Conservation (phyloP, 495 filamentous ascomycete genomes). For the Letharia columbiana region DNA sequence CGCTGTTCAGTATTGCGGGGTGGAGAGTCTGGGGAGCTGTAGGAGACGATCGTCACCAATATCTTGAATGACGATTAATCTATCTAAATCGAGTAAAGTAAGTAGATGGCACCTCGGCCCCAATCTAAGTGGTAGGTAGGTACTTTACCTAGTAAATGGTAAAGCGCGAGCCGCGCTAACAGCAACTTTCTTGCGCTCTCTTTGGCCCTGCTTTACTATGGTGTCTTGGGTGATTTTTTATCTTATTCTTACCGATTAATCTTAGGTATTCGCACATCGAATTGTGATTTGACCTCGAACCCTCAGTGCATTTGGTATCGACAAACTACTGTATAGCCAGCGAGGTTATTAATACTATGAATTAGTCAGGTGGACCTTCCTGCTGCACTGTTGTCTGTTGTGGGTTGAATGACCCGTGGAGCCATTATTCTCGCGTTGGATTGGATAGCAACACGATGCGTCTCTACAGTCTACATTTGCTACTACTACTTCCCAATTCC, state of each 20-base stretch:
- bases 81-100: neutral
- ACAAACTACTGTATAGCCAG: too few relatives aligned
- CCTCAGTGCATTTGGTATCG: too few relatives aligned
- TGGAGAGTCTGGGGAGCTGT: neutral
- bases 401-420: constrained; percentile 4
- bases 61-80: neutral
- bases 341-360: neutral
- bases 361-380: too few relatives aligned
- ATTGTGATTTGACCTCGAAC: too few relatives aligned
- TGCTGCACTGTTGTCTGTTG: neutral
- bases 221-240: too few relatives aligned
- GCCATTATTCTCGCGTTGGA: neutral
- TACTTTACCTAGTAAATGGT: neutral
- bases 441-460: constrained; percentile 2
- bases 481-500: neutral
- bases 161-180: neutral
- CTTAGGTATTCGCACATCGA: too few relatives aligned
- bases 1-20: neutral
- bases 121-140: too few relatives aligned
- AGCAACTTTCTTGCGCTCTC: neutral
- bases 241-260: too few relatives aligned
- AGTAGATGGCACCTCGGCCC: too few relatives aligned
- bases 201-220: too few relatives aligned
- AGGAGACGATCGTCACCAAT: neutral
- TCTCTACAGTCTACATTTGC: neutral